Evolutionary conservation across 352 stramenopile species (phyloP).

Genomic region (Phytopythium montanum): DNA sequence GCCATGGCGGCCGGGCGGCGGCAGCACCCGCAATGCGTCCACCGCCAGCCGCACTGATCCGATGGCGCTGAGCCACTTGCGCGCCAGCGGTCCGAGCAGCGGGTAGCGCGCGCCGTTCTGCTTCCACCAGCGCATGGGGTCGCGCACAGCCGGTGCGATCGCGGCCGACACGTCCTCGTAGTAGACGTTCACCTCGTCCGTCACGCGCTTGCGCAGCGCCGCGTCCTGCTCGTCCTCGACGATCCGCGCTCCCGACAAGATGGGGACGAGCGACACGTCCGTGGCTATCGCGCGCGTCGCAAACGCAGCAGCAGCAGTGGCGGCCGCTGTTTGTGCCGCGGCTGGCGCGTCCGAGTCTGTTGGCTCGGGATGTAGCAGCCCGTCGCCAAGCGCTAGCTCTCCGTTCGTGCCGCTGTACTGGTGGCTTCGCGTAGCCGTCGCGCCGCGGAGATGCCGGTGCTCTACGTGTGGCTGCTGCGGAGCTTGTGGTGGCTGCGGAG

Average conservation of each 20-base stretch:
- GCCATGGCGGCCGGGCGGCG: slow-evolving; percentile 2
- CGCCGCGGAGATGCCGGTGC: slow-evolving; percentile 14
- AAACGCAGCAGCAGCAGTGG: neutral
- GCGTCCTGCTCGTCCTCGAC: slow-evolving; percentile 28
- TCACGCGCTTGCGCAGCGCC: slow-evolving; percentile 22
- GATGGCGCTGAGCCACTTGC: slow-evolving; percentile 40
- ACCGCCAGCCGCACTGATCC: slow-evolving; percentile 32
- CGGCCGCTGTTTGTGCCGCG: neutral
- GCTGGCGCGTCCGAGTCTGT: neutral
- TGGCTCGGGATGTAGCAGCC: neutral
- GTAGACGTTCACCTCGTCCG: slow-evolving; percentile 36
- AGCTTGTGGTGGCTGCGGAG: slow-evolving; percentile 14
- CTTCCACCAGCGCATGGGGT: slow-evolving; percentile 43
- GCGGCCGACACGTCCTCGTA: slow-evolving; percentile 31
- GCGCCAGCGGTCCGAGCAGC: slow-evolving; percentile 36
- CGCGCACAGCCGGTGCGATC: slow-evolving; percentile 33
- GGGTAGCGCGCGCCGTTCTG: slow-evolving; percentile 30
- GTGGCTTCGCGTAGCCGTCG: neutral
- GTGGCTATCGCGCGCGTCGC: neutral
- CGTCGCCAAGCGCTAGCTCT: neutral
- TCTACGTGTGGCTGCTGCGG: slow-evolving; percentile 24
- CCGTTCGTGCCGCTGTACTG: neutral
- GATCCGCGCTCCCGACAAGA: neutral
- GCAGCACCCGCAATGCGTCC: slow-evolving; percentile 11
- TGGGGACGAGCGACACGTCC: slow-evolving; percentile 1